Conservation (phyloP, 805 yeast genomes). For the Candida khao-thaluensis region DNA sequence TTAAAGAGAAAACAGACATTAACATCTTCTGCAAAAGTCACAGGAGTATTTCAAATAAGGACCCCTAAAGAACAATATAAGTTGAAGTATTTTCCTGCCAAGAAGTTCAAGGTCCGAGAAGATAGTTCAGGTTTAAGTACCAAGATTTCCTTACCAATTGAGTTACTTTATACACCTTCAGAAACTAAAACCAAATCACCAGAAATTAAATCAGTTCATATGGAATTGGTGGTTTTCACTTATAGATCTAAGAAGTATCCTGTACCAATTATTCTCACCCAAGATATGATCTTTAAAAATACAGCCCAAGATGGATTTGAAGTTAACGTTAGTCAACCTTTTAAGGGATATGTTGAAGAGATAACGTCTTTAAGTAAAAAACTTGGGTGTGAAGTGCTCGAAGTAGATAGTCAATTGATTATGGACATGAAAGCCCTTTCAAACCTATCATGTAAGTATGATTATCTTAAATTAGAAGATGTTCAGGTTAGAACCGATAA, state of each 20-base stretch:
- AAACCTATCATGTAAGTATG: slow-evolving; percentile 32
- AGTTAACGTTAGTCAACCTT: slow-evolving; percentile 18
- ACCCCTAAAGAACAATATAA: slow-evolving; percentile 30
- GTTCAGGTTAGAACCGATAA: slow-evolving; percentile 3
- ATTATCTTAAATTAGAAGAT: slow-evolving; percentile 24
- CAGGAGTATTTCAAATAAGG: slow-evolving; percentile 31
- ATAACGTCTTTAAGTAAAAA: slow-evolving; percentile 24
- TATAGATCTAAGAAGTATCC: slow-evolving; percentile 33
- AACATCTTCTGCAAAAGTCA: slow-evolving; percentile 27
- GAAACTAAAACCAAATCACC: slow-evolving; percentile 15
- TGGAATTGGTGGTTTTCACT: slow-evolving; percentile 35
- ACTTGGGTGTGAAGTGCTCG: slow-evolving; percentile 27
- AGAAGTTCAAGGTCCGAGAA: slow-evolving; percentile 15
- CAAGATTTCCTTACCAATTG: slow-evolving; percentile 27
- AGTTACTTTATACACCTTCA: slow-evolving; percentile 26
- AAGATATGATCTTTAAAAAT: slow-evolving; percentile 37
- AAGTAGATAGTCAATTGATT: slow-evolving; percentile 28
- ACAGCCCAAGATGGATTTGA: slow-evolving; percentile 29
- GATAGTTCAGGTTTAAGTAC: slow-evolving; percentile 8
- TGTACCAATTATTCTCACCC: slow-evolving; percentile 36
- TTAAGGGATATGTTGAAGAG: slow-evolving; percentile 26
- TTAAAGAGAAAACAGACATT: slow-evolving; percentile 29
- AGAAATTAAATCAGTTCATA: slow-evolving; percentile 25
- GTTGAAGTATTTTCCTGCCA: slow-evolving; percentile 29
- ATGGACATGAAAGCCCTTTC: slow-evolving; percentile 35